Conservation (phyloP, 441 rosid genomes). For the Eutrema salsugineum region DNA sequence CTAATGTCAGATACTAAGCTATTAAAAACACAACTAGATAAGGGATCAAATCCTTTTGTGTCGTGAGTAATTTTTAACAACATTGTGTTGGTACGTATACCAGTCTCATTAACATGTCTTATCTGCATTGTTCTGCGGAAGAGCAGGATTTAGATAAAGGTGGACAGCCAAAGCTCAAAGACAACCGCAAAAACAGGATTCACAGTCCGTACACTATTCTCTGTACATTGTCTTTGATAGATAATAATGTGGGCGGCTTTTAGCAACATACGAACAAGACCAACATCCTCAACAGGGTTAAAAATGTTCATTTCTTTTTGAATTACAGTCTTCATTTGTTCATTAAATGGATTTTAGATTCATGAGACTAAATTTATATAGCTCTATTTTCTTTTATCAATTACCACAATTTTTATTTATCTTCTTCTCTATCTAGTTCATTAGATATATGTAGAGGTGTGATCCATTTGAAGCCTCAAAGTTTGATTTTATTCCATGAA, state of each 20-base stretch:
- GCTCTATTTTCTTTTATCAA: neutral
- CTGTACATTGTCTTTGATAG: conserved; percentile 26
- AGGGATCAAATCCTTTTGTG: neutral
- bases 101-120: neutral
- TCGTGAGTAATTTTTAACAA: neutral
- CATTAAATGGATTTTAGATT: conserved; percentile 13
- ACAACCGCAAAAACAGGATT: conserved; percentile 1
- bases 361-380: conserved; percentile 4
- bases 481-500: conserved; percentile 24
- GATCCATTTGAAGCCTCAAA: conserved; percentile 8
- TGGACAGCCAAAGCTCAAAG: conserved; percentile 11
- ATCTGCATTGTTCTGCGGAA: conserved; percentile 5
- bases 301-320: neutral
- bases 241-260: conserved; percentile 21
- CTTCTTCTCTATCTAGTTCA: neutral
- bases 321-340: conserved; percentile 18
- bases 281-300: neutral
- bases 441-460: neutral
- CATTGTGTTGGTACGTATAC: neutral
- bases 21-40: neutral
- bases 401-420: neutral
- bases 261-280: conserved; percentile 15
- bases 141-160: conserved; percentile 5
- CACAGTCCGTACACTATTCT: conserved; percentile 11
- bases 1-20: neutral